Evolutionary conservation across 805 yeast genomes (phyloP).

Genomic region (Wickerhamomyces canadensis): DNA sequence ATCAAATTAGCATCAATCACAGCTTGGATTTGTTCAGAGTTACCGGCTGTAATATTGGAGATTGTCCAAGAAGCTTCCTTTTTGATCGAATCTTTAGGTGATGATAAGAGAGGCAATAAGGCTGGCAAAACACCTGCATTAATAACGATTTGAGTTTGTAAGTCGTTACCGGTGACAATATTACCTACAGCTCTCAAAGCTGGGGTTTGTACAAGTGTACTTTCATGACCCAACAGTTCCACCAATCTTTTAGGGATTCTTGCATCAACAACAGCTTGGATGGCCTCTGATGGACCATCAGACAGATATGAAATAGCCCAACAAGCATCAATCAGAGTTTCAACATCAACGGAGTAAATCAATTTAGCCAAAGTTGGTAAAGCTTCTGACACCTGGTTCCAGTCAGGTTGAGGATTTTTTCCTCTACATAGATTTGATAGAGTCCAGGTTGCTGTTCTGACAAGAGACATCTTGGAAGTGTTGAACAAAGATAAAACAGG

Average conservation of each 20-base stretch:
- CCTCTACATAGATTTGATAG: slow-evolving; percentile 95
- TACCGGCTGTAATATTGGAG: slow-evolving; percentile 97
- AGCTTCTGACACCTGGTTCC: slow-evolving; percentile 82
- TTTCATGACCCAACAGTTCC: slow-evolving; percentile 79
- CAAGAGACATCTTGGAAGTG: slow-evolving; percentile 78
- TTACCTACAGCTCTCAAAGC: slow-evolving; percentile 97
- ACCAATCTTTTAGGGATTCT: slow-evolving; percentile 93
- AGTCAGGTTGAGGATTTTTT: slow-evolving; percentile 92
- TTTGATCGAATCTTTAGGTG: slow-evolving; percentile 86
- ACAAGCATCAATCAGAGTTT: slow-evolving; percentile 94
- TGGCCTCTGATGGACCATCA: slow-evolving; percentile 89
- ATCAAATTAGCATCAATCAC: slow-evolving; percentile 92
- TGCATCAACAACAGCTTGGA: slow-evolving; percentile 95
- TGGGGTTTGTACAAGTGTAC: slow-evolving; percentile 90
- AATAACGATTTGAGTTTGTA: slow-evolving; percentile 91
- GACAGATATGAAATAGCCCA: slow-evolving; percentile 97
- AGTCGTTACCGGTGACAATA: slow-evolving; percentile 94
- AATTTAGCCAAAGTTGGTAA: slow-evolving; percentile 89
- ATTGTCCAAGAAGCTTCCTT: slow-evolving; percentile 99
- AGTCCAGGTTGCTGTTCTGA: slow-evolving; percentile 98
- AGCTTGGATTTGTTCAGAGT: slow-evolving; percentile 90
- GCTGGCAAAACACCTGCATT: slow-evolving; percentile 90
- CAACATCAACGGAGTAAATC: slow-evolving; percentile 85
- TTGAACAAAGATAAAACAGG: slow-evolving; percentile 78
- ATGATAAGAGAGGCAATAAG: slow-evolving; percentile 68